Base-by-base conservation (phyloP, 2,329 filamentous ascomycete genomes). In the Ploettnerulaceae sp. region DNA sequence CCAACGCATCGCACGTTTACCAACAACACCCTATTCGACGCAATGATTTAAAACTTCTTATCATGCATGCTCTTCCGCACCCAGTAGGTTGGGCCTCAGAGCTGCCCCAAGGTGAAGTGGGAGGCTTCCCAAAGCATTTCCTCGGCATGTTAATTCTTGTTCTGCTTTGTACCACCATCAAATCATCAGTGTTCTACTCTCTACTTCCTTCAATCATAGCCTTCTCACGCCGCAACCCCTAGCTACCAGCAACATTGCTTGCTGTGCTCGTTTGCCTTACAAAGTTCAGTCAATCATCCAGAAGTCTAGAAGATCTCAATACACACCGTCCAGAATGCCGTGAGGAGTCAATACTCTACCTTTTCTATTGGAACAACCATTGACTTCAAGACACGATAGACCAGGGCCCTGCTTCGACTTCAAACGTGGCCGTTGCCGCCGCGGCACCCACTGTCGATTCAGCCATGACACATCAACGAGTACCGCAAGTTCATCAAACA, bases 401-500 rank as follows among this genome's bases (percentile, higher is more conserved):
- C 45, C 52, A 37, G 38, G 26, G 28, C 31, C 20, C 36, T 56
- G 55, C 48, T 56, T 52, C 31, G 45, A 53, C 43, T 55, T 58
- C 35, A 35, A 51, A 45, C 45, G 48, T 8, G 54, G 56, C n/a
- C 33, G 28, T 45, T 58, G 56, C 46, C 46, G 32, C 24, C 52
- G 48, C 25, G 53, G 53, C n/a, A 36, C 26, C 37, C 28, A 47
- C 20, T 58, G 54, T 28, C 45, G 37, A 48, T 58, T 49, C 48
- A 53, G 52, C 31, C 56, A 58, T 53, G 47, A 50, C 25, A 45
- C 32, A 36, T 7, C 37, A 36, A 34, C 41, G 24, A 43, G 15
- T 18, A 37, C 50, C 31, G 32, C 32, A 51, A 49, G 44, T 39
- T 47, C 46, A 47, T 14, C 40, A 39, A 54, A 20, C 28, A 36